These are phyloP conservation scores for Leucaena leucocephala DNA, from an alignment of 306 rosid genomes.

Conservation along the genomic window DNA sequence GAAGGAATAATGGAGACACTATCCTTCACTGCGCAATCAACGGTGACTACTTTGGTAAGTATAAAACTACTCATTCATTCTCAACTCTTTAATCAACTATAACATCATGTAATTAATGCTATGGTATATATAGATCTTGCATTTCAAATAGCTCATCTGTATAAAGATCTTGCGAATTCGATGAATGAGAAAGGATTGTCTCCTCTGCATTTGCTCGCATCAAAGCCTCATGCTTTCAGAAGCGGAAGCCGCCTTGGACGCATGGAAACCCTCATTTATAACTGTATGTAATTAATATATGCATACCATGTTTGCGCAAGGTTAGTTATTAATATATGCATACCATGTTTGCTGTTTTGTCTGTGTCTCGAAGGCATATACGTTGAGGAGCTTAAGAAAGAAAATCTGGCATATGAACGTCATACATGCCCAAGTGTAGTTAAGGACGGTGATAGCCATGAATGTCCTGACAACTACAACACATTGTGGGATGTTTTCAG, in stretches of 20 bases:
- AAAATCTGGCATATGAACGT: not conserved
- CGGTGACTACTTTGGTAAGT: slow-evolving; percentile 45
- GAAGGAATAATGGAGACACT: slow-evolving; percentile 51
- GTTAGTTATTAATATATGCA: not conserved
- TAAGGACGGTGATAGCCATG: not conserved
- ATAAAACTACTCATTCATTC: not conserved
- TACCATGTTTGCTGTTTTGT: not conserved
- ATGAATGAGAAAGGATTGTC: slow-evolving; percentile 43
- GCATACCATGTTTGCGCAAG: too few species aligned
- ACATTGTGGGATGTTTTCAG: not conserved
- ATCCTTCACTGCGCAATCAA: slow-evolving; percentile 57
- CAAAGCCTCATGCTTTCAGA: slow-evolving; percentile 56
- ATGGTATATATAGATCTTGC: slow-evolving; percentile 51
- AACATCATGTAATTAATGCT: not conserved
- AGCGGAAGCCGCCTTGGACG: slow-evolving; percentile 55
- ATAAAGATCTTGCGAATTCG: slow-evolving; percentile 20
- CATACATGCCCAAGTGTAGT: too few species aligned
- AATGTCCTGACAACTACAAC: slow-evolving; percentile 19
- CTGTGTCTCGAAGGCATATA: slow-evolving; percentile 6
- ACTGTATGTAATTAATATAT: slow-evolving; percentile 31
- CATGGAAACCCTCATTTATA: slow-evolving; percentile 39
- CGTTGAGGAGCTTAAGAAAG: not conserved
- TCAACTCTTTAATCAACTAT: not conserved
- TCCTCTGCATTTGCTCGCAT: slow-evolving; percentile 63
- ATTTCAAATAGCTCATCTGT: slow-evolving; percentile 50